A percentile compares a stretch with the other conserved stretches of the same genome.
phyloP scores from a whole-genome alignment of 306 rosid genomes.

The Purshia tridentata region DNA sequence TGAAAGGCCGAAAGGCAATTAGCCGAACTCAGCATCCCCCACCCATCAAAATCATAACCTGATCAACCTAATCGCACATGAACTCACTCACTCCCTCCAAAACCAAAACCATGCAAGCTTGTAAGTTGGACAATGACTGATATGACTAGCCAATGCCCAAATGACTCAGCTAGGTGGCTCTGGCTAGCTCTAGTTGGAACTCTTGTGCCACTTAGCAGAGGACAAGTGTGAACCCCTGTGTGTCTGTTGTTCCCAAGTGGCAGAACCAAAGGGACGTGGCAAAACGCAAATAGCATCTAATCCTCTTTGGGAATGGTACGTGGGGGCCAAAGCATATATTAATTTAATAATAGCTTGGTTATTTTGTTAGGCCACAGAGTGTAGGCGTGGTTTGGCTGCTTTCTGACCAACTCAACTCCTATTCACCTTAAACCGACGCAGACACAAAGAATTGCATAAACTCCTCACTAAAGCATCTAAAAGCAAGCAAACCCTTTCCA shows the following conservation, averaged over 20 bases:
- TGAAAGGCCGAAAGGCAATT: too few relatives aligned
- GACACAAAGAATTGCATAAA: background rate
- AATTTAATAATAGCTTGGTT: background rate
- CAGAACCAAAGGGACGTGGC: constrained; percentile 21
- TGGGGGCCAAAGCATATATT: background rate
- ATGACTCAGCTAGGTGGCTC: too few relatives aligned
- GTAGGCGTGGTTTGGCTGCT: constrained; percentile 17
- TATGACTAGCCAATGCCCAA: too few relatives aligned
- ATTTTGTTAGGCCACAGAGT: background rate
- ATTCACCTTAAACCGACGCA: constrained; percentile 2
- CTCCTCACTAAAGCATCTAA: background rate
- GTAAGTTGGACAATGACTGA: too few relatives aligned
- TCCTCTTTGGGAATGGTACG: constrained; percentile 12
- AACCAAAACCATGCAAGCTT: too few relatives aligned
- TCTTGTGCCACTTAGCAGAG: background rate
- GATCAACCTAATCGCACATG: too few relatives aligned
- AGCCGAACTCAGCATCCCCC: constrained; percentile 5
- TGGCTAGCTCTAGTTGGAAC: too few relatives aligned
- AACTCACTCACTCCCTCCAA: too few relatives aligned
- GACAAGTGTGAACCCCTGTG: constrained; percentile 1
- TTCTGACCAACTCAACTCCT: too few relatives aligned
- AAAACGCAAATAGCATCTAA: constrained; percentile 18
- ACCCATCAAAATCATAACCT: background rate
- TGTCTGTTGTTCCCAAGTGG: constrained; percentile 20
- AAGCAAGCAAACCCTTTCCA: background rate